These are phyloP conservation scores for Chaetomium fimeti DNA, from an alignment of 495 filamentous ascomycete genomes.

Conservation along the genomic window DNA sequence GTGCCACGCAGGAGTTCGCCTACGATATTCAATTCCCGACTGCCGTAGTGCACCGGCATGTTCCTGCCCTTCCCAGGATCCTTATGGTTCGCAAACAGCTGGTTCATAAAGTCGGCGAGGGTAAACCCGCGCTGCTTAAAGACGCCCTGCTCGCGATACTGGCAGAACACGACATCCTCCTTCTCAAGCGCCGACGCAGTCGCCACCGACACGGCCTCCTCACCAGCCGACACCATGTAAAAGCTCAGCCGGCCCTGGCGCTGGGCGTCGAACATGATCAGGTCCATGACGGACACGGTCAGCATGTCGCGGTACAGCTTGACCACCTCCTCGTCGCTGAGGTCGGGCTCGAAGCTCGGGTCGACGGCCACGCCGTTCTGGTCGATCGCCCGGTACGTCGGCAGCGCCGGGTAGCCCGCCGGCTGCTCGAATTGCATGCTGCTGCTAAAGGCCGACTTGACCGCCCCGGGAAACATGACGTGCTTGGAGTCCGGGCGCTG, in stretches of 20 bases:
- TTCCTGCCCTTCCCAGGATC: conserved; percentile 83
- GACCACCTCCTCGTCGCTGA: conserved; percentile 67
- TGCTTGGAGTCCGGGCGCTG: conserved; percentile 69
- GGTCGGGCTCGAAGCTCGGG: conserved; percentile 58
- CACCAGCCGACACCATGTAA: conserved; percentile 96
- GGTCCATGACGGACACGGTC: conserved; percentile 85
- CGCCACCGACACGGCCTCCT: conserved; percentile 90
- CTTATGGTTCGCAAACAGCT: conserved; percentile 85
- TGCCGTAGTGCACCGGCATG: conserved; percentile 98
- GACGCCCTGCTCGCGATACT: conserved; percentile 92
- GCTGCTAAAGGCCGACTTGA: conserved; percentile 87
- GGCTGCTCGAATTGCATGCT: conserved; percentile 73
- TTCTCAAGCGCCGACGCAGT: conserved; percentile 75
- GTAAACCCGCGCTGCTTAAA: conserved; percentile 88
- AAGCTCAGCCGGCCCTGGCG: conserved; percentile 84
- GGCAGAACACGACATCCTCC: conserved; percentile 89
- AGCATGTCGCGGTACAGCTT: conserved; percentile 62
- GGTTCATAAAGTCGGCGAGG: conserved; percentile 86
- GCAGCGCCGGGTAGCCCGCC: conserved; percentile 63
- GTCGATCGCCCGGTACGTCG: conserved; percentile 84
- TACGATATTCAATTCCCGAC: conserved; percentile 76
- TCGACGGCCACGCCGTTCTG: conserved; percentile 79
- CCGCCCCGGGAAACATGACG: conserved; percentile 91
- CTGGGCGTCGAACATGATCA: conserved; percentile 87
- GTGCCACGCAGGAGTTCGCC: conserved; percentile 24